phyloP scores from a whole-genome alignment of 2,329 filamentous ascomycete species.

The Claviceps quebecensis region DNA sequence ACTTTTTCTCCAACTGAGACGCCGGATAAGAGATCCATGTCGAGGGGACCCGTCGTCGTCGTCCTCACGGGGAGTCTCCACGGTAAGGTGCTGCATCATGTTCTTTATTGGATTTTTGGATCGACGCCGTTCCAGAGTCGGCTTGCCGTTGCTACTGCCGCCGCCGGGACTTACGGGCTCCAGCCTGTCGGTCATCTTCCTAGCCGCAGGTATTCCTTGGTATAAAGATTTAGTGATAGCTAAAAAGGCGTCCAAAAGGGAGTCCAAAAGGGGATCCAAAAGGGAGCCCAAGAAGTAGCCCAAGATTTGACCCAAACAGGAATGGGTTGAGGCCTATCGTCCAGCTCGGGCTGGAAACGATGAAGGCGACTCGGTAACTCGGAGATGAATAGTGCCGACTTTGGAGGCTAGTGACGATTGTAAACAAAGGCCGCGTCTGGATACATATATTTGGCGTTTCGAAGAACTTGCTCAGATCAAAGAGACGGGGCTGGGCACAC shows the following conservation, averaged over 20 bases:
- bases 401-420: neutral
- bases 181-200: conserved; percentile 15
- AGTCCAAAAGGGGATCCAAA: neutral
- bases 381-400: neutral
- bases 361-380: neutral
- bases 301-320: neutral
- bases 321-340: neutral
- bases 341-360: neutral
- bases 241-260: neutral
- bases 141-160: conserved; percentile 12
- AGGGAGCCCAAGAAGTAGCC: neutral
- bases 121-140: conserved; percentile 16
- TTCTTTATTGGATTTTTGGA: conserved; percentile 22
- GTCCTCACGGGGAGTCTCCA: conserved; percentile 17
- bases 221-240: neutral
- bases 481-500: neutral
- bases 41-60: conserved; percentile 15
- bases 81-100: conserved; percentile 25
- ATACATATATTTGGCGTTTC: neutral
- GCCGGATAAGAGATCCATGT: conserved; percentile 20
- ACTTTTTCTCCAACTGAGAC: conserved; percentile 22
- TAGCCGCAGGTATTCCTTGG: neutral
- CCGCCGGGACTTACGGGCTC: conserved; percentile 13
- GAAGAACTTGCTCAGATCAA: neutral
- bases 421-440: neutral